A percentile compares a stretch with the other conserved stretches of the same genome.
These are phyloP conservation scores for Halenospora varia DNA, from an alignment of 495 filamentous ascomycete genomes.

Conservation along the genomic window DNA sequence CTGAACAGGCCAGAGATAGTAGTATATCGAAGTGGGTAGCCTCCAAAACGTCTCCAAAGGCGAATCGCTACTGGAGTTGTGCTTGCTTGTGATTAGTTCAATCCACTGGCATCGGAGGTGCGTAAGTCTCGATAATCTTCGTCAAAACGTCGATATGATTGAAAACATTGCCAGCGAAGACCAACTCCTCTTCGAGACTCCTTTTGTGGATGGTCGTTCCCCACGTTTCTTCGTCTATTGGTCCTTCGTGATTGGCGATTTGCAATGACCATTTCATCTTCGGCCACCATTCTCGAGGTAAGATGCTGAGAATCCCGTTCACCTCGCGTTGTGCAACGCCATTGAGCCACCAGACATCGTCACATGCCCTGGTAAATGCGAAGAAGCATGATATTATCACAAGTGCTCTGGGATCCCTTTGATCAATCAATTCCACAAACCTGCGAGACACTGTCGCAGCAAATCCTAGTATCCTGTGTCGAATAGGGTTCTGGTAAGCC, in stretches of 20 bases:
- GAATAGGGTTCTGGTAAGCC: constrained; percentile 49
- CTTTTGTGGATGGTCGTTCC: background rate
- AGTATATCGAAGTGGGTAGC: no score
- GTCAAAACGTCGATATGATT: constrained; percentile 23
- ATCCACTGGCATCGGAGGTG: constrained; percentile 5
- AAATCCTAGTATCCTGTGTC: constrained; percentile 47
- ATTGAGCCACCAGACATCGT: constrained; percentile 52
- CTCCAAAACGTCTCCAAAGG: no score
- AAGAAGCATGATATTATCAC: constrained; percentile 54
- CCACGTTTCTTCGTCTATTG: constrained; percentile 48
- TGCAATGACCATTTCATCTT: constrained; percentile 52
- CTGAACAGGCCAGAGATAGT: no score
- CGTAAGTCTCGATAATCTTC: constrained; percentile 9
- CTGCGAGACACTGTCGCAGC: constrained; percentile 56
- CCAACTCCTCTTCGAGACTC: constrained; percentile 11
- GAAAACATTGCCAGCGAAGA: background rate
- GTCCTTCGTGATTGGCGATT: constrained; percentile 36
- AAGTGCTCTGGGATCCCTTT: constrained; percentile 46
- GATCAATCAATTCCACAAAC: constrained; percentile 48
- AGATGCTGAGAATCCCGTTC: constrained; percentile 45
- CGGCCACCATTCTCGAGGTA: constrained; percentile 49
- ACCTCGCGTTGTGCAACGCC: constrained; percentile 53
- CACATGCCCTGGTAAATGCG: constrained; percentile 47
- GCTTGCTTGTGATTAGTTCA: background rate
- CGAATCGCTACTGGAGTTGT: background rate